A percentile compares a stretch with the other conserved stretches of the same genome.
These are phyloP conservation scores for Anastatica hierochuntica DNA, from an alignment of 345 rosid genomes.

Conservation along the genomic window DNA sequence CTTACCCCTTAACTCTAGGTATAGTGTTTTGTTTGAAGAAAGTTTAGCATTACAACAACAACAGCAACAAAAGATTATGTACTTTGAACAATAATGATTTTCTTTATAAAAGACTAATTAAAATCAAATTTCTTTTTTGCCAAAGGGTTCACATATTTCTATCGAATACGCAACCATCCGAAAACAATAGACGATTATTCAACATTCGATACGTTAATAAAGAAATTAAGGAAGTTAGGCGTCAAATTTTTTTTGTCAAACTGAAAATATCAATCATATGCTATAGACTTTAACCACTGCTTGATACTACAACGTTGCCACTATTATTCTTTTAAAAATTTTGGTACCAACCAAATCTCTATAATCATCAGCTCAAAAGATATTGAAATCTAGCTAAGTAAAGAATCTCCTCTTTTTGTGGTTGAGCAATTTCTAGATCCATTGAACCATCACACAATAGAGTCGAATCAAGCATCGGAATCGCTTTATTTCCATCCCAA, in stretches of 20 bases:
- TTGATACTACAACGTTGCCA: conserved; percentile 11
- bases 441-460: conserved; percentile 18
- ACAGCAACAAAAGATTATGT: too few relatives aligned
- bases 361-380: conserved; percentile 15
- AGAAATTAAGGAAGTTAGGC: conserved; percentile 7
- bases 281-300: too few relatives aligned
- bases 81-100: too few relatives aligned
- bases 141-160: neutral
- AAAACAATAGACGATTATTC: neutral
- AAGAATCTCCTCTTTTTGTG: conserved; percentile 19
- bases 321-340: too few relatives aligned
- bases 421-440: conserved; percentile 20
- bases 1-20: too few relatives aligned
- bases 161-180: conserved; percentile 1
- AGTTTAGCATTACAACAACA: too few relatives aligned
- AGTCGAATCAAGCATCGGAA: conserved; percentile 26
- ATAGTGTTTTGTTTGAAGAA: too few relatives aligned
- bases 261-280: too few relatives aligned
- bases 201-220: neutral
- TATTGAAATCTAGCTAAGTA: conserved; percentile 20
- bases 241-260: neutral
- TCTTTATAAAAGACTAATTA: too few relatives aligned
- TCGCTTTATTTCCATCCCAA: conserved; percentile 20
- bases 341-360: conserved; percentile 22
- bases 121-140: too few relatives aligned